Evolutionary conservation across 345 rosid species (phyloP), one percentile per base, ranked within the genome.

Genomic region (Murraya paniculata): DNA sequence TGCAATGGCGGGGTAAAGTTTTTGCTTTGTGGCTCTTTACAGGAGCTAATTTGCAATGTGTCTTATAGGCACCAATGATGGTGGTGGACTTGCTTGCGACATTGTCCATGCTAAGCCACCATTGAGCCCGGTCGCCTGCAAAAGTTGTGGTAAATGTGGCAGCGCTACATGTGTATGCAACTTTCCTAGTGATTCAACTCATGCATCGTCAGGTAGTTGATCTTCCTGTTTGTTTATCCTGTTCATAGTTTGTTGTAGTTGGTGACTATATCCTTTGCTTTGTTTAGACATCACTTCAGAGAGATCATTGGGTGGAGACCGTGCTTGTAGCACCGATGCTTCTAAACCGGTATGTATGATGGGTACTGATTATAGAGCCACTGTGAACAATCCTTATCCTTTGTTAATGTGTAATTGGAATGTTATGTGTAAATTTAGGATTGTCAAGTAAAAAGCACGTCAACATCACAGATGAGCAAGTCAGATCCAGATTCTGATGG

Each of bases 401-500:
- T 55, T 68, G 55, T 27, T 27, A 48, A 35, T 50, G 28, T 62
- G 38, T 68, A 45, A 60, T 57, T 62, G 65, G 73, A 38, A 35
- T 16, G 28, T 35, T 64, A 56, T 62, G 36, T 77, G 56, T 53
- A 33, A 78, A 45, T 80, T 71, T 80, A 89, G 90, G 87, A 81
- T 72, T 84, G 66, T 81, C 88, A 76, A 83, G 80, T 85, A 71
- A 90, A 84, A 79, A 82, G 81, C 80, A 79, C 74, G 2, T 82
- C 84, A 62, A 68, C 78, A 36, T 78, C 88, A 48, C 90, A 83
- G 60, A 79, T 75, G 70, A 87, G 87, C 83, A 87, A 84, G 86
- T 91, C 92, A 64, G 92, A 91, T 85, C 88, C 82, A 38, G 90
- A 87, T 78, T 89, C 91, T 64, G 93, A 89, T 85, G 97, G 97